phyloP scores from a whole-genome alignment of 116 monocot species.

The Cymodocea nodosa region DNA sequence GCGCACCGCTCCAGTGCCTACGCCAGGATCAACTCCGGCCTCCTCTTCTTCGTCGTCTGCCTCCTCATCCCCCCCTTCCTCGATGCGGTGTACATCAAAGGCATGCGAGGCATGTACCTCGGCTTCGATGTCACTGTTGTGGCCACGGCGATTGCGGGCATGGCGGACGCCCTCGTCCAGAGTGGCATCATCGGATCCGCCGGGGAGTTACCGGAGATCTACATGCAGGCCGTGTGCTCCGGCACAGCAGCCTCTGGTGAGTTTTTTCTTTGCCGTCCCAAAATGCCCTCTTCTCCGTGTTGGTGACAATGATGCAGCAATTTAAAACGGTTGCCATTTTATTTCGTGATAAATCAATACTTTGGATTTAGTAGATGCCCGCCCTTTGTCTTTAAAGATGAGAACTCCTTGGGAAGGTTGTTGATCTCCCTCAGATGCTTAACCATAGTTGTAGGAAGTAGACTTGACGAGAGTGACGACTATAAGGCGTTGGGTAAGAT shows the following conservation, averaged over 20 bases:
- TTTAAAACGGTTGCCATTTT: too few species aligned
- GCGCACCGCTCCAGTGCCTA: slow-evolving; percentile 35
- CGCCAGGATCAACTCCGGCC: slow-evolving; percentile 59
- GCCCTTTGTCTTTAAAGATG: too few species aligned
- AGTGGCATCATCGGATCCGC: slow-evolving; percentile 72
- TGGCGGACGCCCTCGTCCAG: slow-evolving; percentile 74
- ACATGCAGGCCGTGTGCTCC: slow-evolving; percentile 76
- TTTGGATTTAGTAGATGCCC: too few species aligned
- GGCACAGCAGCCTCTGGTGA: slow-evolving; percentile 80
- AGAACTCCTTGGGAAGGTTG: too few species aligned
- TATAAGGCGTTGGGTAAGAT: too few species aligned
- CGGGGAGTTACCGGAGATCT: slow-evolving; percentile 70
- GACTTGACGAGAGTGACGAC: too few species aligned
- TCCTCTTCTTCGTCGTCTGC: slow-evolving; percentile 34
- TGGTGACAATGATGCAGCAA: too few species aligned
- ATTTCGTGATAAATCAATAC: too few species aligned
- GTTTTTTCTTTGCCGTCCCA: background rate
- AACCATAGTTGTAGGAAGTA: too few species aligned
- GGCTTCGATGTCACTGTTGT: slow-evolving; percentile 50
- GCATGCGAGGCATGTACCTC: slow-evolving; percentile 22
- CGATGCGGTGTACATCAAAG: slow-evolving; percentile 42
- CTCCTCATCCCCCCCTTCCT: slow-evolving; percentile 47
- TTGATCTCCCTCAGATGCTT: too few species aligned
- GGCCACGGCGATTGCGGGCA: slow-evolving; percentile 31
- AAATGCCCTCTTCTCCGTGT: too few species aligned